phyloP scores from a whole-genome alignment of 2,329 filamentous ascomycete species.

The Ophiosphaerella herpotricha region DNA sequence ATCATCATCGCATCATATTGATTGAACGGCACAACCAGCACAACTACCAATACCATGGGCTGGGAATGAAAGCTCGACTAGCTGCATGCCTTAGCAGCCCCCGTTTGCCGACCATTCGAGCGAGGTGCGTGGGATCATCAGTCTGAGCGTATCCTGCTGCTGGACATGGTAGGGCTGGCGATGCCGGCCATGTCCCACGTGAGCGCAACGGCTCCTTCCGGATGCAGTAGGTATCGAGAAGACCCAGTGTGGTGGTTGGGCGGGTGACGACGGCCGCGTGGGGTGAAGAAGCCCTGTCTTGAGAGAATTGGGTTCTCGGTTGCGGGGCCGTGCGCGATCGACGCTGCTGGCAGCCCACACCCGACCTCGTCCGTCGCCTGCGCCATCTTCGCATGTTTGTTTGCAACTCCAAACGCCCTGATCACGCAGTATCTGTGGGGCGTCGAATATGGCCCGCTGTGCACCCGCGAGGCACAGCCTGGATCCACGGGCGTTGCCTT shows the following conservation, averaged over 20 bases:
- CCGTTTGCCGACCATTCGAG: not conserved
- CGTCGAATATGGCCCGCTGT: not conserved
- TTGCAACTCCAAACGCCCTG: not conserved
- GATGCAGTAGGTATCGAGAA: slow-evolving; percentile 25
- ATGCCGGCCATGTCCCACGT: not conserved
- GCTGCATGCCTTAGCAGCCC: not conserved
- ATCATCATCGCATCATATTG: too few relatives aligned
- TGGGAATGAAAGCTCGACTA: not conserved
- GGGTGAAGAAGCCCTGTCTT: slow-evolving; percentile 7
- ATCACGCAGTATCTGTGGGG: not conserved
- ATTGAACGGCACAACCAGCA: too few relatives aligned
- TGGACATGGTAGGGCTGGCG: slow-evolving; percentile 5
- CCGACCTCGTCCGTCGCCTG: not conserved
- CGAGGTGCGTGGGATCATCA: not conserved
- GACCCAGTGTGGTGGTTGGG: slow-evolving; percentile 17
- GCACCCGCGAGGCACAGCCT: too few relatives aligned
- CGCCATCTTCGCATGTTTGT: not conserved
- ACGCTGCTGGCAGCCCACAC: not conserved
- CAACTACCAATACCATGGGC: not conserved
- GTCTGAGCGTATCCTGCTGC: not conserved
- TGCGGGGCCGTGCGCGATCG: slow-evolving; percentile 9
- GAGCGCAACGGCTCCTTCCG: slow-evolving; percentile 12
- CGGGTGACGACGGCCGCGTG: slow-evolving; percentile 10
- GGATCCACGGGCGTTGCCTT: too few relatives aligned
- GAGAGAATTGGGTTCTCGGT: slow-evolving; percentile 9